phyloP scores from a whole-genome alignment of 2,329 filamentous ascomycete species.

The Neophaeococcomyces aloes region DNA sequence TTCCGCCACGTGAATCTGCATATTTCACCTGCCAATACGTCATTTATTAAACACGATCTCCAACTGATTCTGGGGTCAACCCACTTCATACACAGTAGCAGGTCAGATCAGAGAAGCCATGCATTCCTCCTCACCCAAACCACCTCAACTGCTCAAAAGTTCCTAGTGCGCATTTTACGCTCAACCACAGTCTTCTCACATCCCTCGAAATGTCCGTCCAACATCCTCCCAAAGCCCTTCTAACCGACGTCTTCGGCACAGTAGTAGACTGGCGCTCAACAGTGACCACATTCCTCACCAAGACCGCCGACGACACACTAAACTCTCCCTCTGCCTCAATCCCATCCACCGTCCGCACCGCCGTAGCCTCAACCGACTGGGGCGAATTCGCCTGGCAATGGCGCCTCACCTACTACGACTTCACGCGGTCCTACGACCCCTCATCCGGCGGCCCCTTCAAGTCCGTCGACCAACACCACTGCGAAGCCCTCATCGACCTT shows the following conservation, averaged over 20 bases:
- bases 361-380: constrained; percentile 51
- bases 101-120: too few species aligned
- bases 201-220: constrained; percentile 16
- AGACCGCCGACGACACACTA: constrained; percentile 40
- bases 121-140: too few species aligned
- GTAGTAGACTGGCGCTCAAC: constrained; percentile 67
- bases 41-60: too few species aligned
- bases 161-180: too few species aligned
- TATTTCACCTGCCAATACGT: too few species aligned
- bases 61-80: too few species aligned
- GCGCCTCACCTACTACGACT: constrained; percentile 53
- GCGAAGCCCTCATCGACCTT: constrained; percentile 49
- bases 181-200: too few species aligned
- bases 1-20: too few species aligned
- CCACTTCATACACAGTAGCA: too few species aligned
- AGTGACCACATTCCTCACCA: constrained; percentile 49
- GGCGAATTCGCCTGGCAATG: constrained; percentile 57
- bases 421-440: constrained; percentile 41
- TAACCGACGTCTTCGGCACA: constrained; percentile 72
- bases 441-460: constrained; percentile 44
- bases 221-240: constrained; percentile 44
- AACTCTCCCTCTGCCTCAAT: constrained; percentile 37
- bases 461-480: constrained; percentile 63
- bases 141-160: too few species aligned
- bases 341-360: constrained; percentile 36